Conservation (phyloP, 2,329 filamentous ascomycete genomes). For the Xylaria digitata region DNA sequence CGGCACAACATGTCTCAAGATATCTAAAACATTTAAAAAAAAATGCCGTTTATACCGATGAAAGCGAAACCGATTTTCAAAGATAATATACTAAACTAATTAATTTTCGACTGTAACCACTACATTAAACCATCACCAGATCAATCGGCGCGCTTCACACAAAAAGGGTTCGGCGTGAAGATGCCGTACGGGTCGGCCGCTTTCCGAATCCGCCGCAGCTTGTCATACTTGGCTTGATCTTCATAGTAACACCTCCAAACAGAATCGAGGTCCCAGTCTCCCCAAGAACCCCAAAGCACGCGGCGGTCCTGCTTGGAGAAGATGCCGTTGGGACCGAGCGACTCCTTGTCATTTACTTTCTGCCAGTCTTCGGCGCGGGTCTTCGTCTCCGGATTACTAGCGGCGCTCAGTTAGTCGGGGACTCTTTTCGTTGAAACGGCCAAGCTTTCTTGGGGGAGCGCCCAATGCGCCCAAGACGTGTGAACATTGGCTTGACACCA, state of each 20-base stretch:
- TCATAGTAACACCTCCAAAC: constrained; percentile 54
- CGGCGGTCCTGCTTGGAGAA: constrained; percentile 56
- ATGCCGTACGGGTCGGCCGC: constrained; percentile 46
- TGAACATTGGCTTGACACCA: neutral
- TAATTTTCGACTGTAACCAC: neutral
- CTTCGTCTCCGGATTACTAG: constrained; percentile 46
- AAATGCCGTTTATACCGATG: neutral
- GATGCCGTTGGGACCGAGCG: constrained; percentile 48
- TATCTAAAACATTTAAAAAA: neutral
- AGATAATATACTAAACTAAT: neutral
- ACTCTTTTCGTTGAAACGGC: neutral
- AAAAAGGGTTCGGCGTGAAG: constrained; percentile 49
- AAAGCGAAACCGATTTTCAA: neutral
- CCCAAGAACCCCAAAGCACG: constrained; percentile 56
- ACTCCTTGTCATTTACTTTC: constrained; percentile 53
- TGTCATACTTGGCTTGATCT: constrained; percentile 53
- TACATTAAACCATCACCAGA: neutral
- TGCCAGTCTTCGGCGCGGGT: constrained; percentile 56
- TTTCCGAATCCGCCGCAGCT: constrained; percentile 51
- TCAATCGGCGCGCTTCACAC: constrained; percentile 46
- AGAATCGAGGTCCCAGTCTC: constrained; percentile 53
- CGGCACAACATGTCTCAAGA: neutral
- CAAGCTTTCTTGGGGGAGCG: no score
- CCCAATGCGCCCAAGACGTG: neutral
- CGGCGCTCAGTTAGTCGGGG: constrained; percentile 7